Evolutionary conservation across 352 stramenopile genomes (phyloP).

Genomic region (Pythium myriotylum): DNA sequence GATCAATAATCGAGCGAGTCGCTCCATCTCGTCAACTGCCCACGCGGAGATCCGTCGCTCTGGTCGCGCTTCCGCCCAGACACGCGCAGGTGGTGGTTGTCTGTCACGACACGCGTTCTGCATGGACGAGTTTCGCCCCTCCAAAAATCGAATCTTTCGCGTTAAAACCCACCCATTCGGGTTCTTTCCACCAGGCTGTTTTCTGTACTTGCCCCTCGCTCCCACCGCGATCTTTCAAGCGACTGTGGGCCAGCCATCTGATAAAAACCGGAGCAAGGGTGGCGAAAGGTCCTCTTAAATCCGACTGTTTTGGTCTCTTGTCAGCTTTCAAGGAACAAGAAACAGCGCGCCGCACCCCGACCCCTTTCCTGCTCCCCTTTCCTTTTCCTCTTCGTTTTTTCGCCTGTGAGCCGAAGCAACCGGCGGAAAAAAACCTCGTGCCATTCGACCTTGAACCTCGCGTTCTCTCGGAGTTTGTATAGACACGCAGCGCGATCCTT

Average conservation of each 20-base stretch:
- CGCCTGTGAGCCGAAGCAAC: slow-evolving; percentile 12
- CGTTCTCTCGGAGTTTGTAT: slow-evolving; percentile 26
- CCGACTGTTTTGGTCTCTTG: slow-evolving; percentile 27
- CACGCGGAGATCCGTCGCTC: background rate
- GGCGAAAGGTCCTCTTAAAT: slow-evolving; percentile 16
- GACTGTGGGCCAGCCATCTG: slow-evolving; percentile 6
- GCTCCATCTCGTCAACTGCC: too few species aligned
- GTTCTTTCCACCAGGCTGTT: background rate
- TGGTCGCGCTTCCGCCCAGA: background rate
- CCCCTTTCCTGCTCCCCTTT: slow-evolving; percentile 2
- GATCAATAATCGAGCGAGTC: background rate
- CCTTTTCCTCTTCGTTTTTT: slow-evolving; percentile 22
- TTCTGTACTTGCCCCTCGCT: background rate
- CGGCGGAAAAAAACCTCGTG: slow-evolving; percentile 26
- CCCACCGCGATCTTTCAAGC: background rate
- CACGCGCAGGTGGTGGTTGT: background rate
- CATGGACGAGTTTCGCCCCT: slow-evolving; percentile 9
- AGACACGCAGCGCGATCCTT: slow-evolving; percentile 6
- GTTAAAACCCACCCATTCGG: slow-evolving; percentile 9
- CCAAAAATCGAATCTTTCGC: slow-evolving; percentile 5
- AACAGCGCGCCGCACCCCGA: slow-evolving; percentile 10
- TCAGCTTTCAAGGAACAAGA: slow-evolving; percentile 26
- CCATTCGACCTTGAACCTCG: slow-evolving; percentile 25
- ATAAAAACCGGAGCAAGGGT: slow-evolving; percentile 1
- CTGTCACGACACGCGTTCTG: slow-evolving; percentile 24